phyloP scores from a whole-genome alignment of 2,329 filamentous ascomycete species.

The Neonectria punicea region DNA sequence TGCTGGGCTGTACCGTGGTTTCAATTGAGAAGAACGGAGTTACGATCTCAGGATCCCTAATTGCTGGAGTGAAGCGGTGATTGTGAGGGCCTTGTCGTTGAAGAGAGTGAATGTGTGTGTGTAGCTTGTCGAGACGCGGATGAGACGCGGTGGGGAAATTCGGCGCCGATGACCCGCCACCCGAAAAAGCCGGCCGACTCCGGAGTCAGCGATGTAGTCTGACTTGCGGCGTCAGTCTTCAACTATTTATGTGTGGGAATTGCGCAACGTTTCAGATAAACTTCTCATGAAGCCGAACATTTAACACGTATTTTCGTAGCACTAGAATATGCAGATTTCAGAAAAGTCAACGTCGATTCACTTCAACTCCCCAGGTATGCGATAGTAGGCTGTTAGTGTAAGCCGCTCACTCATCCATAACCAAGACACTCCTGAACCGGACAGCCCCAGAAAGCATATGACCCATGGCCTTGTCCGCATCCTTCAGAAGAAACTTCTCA shows the following conservation, averaged over 20 bases:
- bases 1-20: constrained; percentile 3
- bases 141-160: constrained; percentile 16
- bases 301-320: too few relatives aligned
- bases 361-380: too few relatives aligned
- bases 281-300: too few relatives aligned
- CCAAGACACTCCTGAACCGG: constrained; percentile 58
- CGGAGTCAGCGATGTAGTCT: not conserved
- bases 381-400: too few relatives aligned
- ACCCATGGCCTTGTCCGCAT: constrained; percentile 59
- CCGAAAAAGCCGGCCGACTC: constrained; percentile 15
- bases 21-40: not conserved
- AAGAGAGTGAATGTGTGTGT: not conserved
- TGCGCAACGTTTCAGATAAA: not conserved
- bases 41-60: too few relatives aligned
- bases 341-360: too few relatives aligned
- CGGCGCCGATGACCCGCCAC: constrained; percentile 26
- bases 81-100: not conserved
- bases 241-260: too few relatives aligned
- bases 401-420: constrained; percentile 41
- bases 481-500: constrained; percentile 69
- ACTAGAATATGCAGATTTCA: too few relatives aligned
- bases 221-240: too few relatives aligned
- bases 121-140: not conserved
- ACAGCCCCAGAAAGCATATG: constrained; percentile 53
- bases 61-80: not conserved